Conservation (phyloP, 2,329 filamentous ascomycete genomes). For the Diaporthe batatas region DNA sequence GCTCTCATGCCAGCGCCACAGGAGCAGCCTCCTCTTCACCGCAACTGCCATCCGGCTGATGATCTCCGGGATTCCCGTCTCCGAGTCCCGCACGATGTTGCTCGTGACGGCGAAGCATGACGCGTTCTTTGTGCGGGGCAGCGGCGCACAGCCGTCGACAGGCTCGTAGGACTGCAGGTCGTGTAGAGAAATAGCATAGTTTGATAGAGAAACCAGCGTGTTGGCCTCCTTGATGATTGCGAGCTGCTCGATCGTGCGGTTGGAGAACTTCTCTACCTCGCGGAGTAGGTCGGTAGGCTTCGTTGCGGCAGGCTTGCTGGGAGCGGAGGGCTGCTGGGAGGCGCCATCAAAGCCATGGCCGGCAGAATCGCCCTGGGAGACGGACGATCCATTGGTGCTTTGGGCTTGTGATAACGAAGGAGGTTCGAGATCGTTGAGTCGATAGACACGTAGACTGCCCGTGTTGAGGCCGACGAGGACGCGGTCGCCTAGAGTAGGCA, state of each 20-base stretch:
- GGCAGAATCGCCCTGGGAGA: conserved; percentile 28
- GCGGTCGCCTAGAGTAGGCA: conserved; percentile 75
- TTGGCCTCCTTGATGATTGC: conserved; percentile 96
- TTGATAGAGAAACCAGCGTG: conserved; percentile 90
- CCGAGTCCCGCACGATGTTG: conserved; percentile 91
- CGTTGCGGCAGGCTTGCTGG: conserved; percentile 49
- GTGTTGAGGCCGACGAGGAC: conserved; percentile 93
- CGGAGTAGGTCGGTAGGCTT: conserved; percentile 86
- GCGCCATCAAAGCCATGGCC: conserved; percentile 42
- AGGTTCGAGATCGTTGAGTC: conserved; percentile 77
- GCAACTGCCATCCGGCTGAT: conserved; percentile 92
- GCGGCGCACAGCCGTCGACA: conserved; percentile 65
- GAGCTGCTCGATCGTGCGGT: conserved; percentile 90
- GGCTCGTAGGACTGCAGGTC: conserved; percentile 88
- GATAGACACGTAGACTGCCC: conserved; percentile 89
- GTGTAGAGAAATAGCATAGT: conserved; percentile 89
- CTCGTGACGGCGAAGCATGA: conserved; percentile 93
- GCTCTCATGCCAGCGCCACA: conserved; percentile 98
- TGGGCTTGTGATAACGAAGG: conserved; percentile 53
- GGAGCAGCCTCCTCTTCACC: conserved; percentile 87
- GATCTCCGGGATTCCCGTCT: conserved; percentile 90
- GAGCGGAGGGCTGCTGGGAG: conserved; percentile 45
- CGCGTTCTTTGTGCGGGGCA: conserved; percentile 88
- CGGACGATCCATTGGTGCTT: conserved; percentile 53
- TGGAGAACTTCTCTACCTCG: conserved; percentile 94